A percentile compares a stretch with the other conserved stretches of the same genome.
Evolutionary conservation across 2,329 filamentous ascomycete species (phyloP).

Genomic region (Lachnellula arida): DNA sequence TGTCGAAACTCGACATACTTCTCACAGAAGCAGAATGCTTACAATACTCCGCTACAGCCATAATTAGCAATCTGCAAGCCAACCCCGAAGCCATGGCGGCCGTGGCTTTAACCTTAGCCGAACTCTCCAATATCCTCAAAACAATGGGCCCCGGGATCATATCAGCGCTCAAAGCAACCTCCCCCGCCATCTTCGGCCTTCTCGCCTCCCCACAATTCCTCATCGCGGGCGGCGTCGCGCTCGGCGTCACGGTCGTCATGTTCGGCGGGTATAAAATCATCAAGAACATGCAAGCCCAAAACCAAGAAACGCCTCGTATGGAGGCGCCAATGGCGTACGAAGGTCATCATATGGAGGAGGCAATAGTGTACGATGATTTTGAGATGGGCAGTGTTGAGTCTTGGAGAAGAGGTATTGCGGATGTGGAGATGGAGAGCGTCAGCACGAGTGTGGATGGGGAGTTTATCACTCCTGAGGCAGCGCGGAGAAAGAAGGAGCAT

Average conservation of each 20-base stretch:
- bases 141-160: conserved; percentile 85
- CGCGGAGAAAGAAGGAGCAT: conserved; percentile 7
- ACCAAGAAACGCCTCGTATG: conserved; percentile 23
- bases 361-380: conserved; percentile 26
- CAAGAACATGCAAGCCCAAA: conserved; percentile 64
- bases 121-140: conserved; percentile 75
- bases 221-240: conserved; percentile 81
- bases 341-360: no score
- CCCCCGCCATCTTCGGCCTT: conserved; percentile 80
- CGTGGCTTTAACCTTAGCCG: conserved; percentile 85
- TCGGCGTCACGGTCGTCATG: conserved; percentile 92
- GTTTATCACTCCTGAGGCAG: conserved; percentile 27
- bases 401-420: conserved; percentile 32
- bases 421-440: conserved; percentile 26
- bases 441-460: conserved; percentile 29
- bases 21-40: conserved; percentile 85
- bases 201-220: conserved; percentile 90
- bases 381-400: conserved; percentile 31
- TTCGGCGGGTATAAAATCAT: conserved; percentile 97
- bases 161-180: conserved; percentile 68
- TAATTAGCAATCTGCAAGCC: conserved; percentile 74
- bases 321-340: no score
- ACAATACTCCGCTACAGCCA: conserved; percentile 76
- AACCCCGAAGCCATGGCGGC: conserved; percentile 90
- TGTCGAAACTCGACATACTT: conserved; percentile 69